Conservation (phyloP, 2,329 filamentous ascomycete species). For the Beauveria sp. region DNA sequence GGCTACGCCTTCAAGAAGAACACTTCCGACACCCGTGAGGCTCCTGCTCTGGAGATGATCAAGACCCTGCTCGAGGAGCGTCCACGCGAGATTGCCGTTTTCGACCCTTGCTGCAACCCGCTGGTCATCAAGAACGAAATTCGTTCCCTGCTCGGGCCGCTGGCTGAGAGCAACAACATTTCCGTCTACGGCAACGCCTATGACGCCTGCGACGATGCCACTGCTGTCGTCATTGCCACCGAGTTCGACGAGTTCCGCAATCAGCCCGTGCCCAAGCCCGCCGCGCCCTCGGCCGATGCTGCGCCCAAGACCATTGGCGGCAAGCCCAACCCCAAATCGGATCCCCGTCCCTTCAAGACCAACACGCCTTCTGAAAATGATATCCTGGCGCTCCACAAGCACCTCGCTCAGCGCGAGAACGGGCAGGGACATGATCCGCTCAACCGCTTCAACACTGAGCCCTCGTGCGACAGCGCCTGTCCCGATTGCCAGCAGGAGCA, state of each 20-base stretch:
- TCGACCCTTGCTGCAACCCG: constrained; percentile 56
- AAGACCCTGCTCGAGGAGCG: constrained; percentile 57
- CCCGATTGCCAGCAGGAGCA: constrained; percentile 41
- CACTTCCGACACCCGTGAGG: constrained; percentile 67
- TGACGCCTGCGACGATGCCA: constrained; percentile 40
- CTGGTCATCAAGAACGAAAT: constrained; percentile 44
- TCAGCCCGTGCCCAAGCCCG: constrained; percentile 26
- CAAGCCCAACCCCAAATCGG: constrained; percentile 32
- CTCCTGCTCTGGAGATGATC: constrained; percentile 61
- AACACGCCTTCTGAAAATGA: constrained; percentile 35
- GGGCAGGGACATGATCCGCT: constrained; percentile 35
- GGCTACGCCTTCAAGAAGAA: constrained; percentile 78
- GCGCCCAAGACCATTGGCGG: constrained; percentile 21
- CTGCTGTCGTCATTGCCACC: constrained; percentile 47
- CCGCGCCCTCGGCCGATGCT: constrained; percentile 7
- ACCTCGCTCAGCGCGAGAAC: constrained; percentile 29
- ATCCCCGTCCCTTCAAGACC: constrained; percentile 39
- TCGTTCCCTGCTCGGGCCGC: constrained; percentile 31
- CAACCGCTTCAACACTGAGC: constrained; percentile 35
- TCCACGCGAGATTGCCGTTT: constrained; percentile 57
- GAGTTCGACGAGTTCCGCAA: constrained; percentile 50
- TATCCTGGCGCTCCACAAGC: constrained; percentile 40
- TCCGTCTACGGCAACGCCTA: constrained; percentile 40
- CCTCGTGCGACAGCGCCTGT: constrained; percentile 37
- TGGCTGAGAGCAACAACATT: constrained; percentile 35